These are phyloP conservation scores for Fraxinus xanthoxyloides DNA, from an alignment of 305 asterid species.

Conservation along the genomic window DNA sequence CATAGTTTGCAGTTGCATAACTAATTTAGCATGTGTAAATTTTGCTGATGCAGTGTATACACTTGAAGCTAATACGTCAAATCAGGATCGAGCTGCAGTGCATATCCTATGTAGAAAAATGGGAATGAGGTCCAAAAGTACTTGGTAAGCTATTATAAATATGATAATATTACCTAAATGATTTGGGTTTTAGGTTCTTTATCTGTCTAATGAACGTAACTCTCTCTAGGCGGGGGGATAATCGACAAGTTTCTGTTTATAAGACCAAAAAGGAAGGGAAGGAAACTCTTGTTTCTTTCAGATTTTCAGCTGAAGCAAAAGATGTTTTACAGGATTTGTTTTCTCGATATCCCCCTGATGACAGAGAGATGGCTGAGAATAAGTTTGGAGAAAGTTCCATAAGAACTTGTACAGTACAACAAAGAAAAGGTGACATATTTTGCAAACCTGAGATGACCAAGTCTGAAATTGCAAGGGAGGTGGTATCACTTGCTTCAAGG, in stretches of 20 bases:
- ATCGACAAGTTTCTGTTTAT: conserved; percentile 62
- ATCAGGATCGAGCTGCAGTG: conserved; percentile 65
- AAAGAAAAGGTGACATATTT: conserved; percentile 56
- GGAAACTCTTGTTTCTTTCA: conserved; percentile 49
- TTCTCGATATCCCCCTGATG: conserved; percentile 74
- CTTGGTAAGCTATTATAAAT: conserved; percentile 53
- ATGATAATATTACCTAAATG: conserved; percentile 14
- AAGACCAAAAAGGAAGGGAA: conserved; percentile 46
- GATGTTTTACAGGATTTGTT: conserved; percentile 67
- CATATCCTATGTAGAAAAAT: conserved; percentile 58
- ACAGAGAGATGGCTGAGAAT: conserved; percentile 45
- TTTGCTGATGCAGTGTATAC: conserved; percentile 53
- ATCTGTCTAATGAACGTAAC: conserved; percentile 14
- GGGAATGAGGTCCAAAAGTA: conserved; percentile 77
- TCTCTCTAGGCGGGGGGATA: conserved; percentile 52
- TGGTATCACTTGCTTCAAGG: conserved; percentile 50
- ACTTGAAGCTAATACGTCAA: conserved; percentile 51
- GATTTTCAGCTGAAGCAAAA: conserved; percentile 63
- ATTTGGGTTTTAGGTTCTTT: conserved; percentile 6
- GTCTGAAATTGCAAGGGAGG: conserved; percentile 57
- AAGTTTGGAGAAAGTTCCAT: conserved; percentile 34
- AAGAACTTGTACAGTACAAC: conserved; percentile 25
- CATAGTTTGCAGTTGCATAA: not conserved
- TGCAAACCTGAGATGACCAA: conserved; percentile 48
- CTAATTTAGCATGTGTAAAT: conserved; percentile 8